phyloP scores from a whole-genome alignment of 495 filamentous ascomycete species.

The Trichocladium antarcticum region DNA sequence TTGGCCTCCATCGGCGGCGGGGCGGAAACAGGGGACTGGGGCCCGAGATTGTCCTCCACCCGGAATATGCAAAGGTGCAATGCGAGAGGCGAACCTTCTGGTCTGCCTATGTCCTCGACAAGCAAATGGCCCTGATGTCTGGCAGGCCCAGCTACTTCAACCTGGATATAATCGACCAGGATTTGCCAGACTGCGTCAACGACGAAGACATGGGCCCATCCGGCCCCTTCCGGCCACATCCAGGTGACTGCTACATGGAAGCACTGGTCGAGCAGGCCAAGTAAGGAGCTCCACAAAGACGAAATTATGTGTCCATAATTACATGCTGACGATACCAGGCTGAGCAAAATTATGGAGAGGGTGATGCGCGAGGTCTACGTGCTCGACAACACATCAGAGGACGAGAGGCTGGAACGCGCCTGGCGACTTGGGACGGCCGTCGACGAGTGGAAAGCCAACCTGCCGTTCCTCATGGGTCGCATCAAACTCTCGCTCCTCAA shows the following conservation, averaged over 20 bases:
- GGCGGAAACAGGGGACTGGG: conserved; percentile 15
- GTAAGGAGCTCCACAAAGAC: conserved; percentile 16
- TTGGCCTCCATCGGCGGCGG: conserved; percentile 25
- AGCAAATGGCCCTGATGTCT: conserved; percentile 46
- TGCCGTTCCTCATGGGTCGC: conserved; percentile 38
- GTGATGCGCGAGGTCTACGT: conserved; percentile 43
- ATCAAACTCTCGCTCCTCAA: conserved; percentile 35
- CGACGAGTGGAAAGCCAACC: conserved; percentile 24
- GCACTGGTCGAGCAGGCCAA: conserved; percentile 38
- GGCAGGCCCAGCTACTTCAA: conserved; percentile 44
- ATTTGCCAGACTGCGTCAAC: conserved; percentile 40
- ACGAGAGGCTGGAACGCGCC: conserved; percentile 30
- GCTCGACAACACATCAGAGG: conserved; percentile 32
- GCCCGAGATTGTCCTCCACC: conserved; percentile 1
- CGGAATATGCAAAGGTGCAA: conserved; percentile 20
- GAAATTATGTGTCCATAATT: neutral
- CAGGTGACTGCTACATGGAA: conserved; percentile 35
- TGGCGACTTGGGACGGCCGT: conserved; percentile 31
- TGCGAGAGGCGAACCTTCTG: conserved; percentile 46
- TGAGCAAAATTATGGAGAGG: conserved; percentile 22
- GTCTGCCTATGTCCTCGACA: conserved; percentile 47
- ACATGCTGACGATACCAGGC: neutral
- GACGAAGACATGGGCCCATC: conserved; percentile 43
- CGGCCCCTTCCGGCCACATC: conserved; percentile 11
- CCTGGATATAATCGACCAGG: conserved; percentile 45